Evolutionary conservation across 2,329 filamentous ascomycete genomes (phyloP).

Genomic region (Basipetospora chlamydospora): DNA sequence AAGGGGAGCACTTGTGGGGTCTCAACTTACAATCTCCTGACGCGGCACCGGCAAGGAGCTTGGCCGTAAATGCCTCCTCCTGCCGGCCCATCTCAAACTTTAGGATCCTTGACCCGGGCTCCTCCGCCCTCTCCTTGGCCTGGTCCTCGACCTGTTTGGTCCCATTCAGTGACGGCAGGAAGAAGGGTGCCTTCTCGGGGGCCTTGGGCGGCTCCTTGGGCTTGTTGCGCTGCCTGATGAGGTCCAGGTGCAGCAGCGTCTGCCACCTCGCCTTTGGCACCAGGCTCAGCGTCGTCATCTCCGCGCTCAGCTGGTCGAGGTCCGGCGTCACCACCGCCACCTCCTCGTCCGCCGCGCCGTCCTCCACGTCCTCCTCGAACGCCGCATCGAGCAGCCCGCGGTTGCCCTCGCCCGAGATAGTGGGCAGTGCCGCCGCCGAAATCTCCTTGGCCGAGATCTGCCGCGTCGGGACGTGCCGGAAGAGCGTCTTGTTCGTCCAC

Average conservation of each 20-base stretch:
- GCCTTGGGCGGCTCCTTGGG: slow-evolving; percentile 82
- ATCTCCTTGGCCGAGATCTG: slow-evolving; percentile 72
- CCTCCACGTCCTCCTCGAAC: slow-evolving; percentile 46
- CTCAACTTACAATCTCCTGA: slow-evolving; percentile 44
- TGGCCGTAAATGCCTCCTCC: slow-evolving; percentile 43
- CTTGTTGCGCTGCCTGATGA: slow-evolving; percentile 88
- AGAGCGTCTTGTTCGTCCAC: slow-evolving; percentile 89
- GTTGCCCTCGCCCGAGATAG: slow-evolving; percentile 70
- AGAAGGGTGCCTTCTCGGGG: slow-evolving; percentile 92
- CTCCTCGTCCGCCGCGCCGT: slow-evolving; percentile 26
- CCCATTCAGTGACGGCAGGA: slow-evolving; percentile 56
- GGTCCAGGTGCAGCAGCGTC: slow-evolving; percentile 78
- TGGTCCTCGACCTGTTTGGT: slow-evolving; percentile 12
- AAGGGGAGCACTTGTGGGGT: no score
- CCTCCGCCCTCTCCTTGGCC: slow-evolving; percentile 22
- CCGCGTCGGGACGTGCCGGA: slow-evolving; percentile 73
- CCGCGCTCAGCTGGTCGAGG: slow-evolving; percentile 64
- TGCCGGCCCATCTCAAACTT: slow-evolving; percentile 43
- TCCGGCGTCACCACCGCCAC: slow-evolving; percentile 39
- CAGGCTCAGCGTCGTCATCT: slow-evolving; percentile 78
- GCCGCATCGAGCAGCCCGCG: slow-evolving; percentile 63
- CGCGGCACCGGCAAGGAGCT: slow-evolving; percentile 36
- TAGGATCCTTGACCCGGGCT: slow-evolving; percentile 47
- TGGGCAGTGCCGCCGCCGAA: slow-evolving; percentile 49
- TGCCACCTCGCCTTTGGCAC: slow-evolving; percentile 90